These are phyloP conservation scores for Blastobotrys persicus DNA, from an alignment of 1,139 yeast species.

Conservation along the genomic window DNA sequence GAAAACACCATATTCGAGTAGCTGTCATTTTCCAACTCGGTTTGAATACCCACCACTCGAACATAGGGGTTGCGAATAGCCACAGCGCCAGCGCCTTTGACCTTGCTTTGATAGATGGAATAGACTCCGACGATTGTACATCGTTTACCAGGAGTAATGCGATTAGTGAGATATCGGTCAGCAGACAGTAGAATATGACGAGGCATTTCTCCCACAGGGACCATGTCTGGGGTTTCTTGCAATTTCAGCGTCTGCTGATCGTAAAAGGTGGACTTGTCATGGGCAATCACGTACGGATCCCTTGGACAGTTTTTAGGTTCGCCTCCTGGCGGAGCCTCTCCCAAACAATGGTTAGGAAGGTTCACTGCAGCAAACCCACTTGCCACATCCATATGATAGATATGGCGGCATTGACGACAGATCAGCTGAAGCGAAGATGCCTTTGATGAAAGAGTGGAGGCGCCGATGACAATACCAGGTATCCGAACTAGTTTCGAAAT, in stretches of 20 bases:
- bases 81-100: conserved; percentile 56
- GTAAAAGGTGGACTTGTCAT: conserved; percentile 85
- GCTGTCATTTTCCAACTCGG: conserved; percentile 73
- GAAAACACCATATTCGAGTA: conserved; percentile 68
- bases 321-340: conserved; percentile 52
- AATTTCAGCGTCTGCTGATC: conserved; percentile 93
- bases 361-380: conserved; percentile 78
- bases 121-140: conserved; percentile 91
- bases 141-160: conserved; percentile 91
- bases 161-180: conserved; percentile 86
- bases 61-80: conserved; percentile 94
- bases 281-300: conserved; percentile 91
- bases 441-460: conserved; percentile 84
- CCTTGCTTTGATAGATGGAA: conserved; percentile 75
- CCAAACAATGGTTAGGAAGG: conserved; percentile 70
- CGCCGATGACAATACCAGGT: conserved; percentile 90
- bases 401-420: conserved; percentile 86
- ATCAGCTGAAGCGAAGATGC: conserved; percentile 82
- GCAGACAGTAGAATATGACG: conserved; percentile 85
- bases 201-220: conserved; percentile 99
- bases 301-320: conserved; percentile 68
- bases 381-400: conserved; percentile 61
- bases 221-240: conserved; percentile 97
- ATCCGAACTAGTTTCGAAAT: conserved; percentile 87
- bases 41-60: conserved; percentile 79